Percentiles rank a stretch among this genome's conserved stretches.
Conservation (phyloP, 2,329 filamentous ascomycete species). For the Xylariaceae sp. region DNA sequence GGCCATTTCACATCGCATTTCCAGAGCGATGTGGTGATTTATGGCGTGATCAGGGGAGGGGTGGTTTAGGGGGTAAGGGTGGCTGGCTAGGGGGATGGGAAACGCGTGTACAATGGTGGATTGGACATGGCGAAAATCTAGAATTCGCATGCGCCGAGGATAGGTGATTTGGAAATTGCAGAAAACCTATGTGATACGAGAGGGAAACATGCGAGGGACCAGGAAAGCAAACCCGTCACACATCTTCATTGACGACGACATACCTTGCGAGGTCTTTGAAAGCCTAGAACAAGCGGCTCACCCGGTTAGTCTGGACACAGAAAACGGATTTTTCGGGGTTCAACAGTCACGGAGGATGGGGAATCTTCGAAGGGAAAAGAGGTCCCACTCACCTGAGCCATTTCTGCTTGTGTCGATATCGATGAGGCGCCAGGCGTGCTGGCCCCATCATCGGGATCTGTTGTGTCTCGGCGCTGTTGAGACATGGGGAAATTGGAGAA, state of each 20-base stretch:
- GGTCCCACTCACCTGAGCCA: slow-evolving; percentile 24
- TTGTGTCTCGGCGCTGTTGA: slow-evolving; percentile 18
- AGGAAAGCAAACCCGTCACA: neutral
- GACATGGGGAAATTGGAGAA: too few relatives aligned
- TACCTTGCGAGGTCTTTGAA: slow-evolving; percentile 32
- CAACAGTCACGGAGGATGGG: neutral
- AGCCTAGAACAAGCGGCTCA: slow-evolving; percentile 26
- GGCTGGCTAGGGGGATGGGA: too few relatives aligned
- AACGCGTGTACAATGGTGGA: slow-evolving; percentile 1
- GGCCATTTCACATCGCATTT: too few relatives aligned
- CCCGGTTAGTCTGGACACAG: slow-evolving; percentile 17
- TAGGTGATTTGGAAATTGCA: slow-evolving; percentile 8
- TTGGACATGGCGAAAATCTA: neutral
- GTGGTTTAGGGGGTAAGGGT: too few relatives aligned
- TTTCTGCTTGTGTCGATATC: slow-evolving; percentile 23
- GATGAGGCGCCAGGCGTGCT: slow-evolving; percentile 13
- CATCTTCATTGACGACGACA: slow-evolving; percentile 12
- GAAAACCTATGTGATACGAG: neutral
- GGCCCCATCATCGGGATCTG: slow-evolving; percentile 11
- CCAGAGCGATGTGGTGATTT: too few relatives aligned
- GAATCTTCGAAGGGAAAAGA: neutral
- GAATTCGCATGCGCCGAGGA: slow-evolving; percentile 8
- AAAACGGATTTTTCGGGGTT: neutral
- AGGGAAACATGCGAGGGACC: slow-evolving; percentile 1
- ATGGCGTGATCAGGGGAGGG: too few relatives aligned